A percentile compares a stretch with the other conserved stretches of the same genome.
Conservation (phyloP, 768 basidiomycete genomes). For the Xanthoconium purpureum region DNA sequence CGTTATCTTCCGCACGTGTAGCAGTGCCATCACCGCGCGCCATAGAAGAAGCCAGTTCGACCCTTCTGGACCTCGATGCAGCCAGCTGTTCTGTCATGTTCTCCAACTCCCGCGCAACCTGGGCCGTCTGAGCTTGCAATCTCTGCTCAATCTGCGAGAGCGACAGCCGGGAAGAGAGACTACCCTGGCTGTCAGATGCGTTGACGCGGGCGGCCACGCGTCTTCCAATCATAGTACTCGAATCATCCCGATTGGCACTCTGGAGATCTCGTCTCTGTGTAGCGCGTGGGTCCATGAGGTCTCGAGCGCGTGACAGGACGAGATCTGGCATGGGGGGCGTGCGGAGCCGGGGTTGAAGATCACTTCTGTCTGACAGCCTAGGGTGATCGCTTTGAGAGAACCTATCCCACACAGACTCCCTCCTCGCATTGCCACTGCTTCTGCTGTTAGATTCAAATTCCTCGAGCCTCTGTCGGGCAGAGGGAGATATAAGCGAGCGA, state of each 20-base stretch:
- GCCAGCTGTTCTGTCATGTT: slow-evolving; percentile 29
- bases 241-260: slow-evolving; percentile 24
- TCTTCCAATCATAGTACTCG: slow-evolving; percentile 35
- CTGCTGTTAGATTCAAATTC: slow-evolving; percentile 26
- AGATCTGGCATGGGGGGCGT: slow-evolving; percentile 32
- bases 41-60: slow-evolving; percentile 17
- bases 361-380: slow-evolving; percentile 10
- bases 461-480: slow-evolving; percentile 33
- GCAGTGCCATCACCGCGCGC: slow-evolving; percentile 5
- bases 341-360: slow-evolving; percentile 21
- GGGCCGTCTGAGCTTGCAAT: slow-evolving; percentile 28
- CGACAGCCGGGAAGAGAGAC: slow-evolving; percentile 19
- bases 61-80: slow-evolving; percentile 22
- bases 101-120: slow-evolving; percentile 34
- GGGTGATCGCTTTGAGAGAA: slow-evolving; percentile 17
- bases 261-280: slow-evolving; percentile 21
- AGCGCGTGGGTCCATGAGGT: slow-evolving; percentile 14
- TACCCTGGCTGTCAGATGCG: slow-evolving; percentile 17
- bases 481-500: slow-evolving; percentile 29
- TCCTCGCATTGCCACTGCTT: slow-evolving; percentile 1
- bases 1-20: background rate
- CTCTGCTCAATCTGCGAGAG: slow-evolving; percentile 29
- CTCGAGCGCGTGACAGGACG: slow-evolving; percentile 19
- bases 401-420: slow-evolving; percentile 22
- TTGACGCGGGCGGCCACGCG: slow-evolving; percentile 33